Base-by-base conservation (phyloP, 306 rosid species). In the Acacia crassicarpa region DNA sequence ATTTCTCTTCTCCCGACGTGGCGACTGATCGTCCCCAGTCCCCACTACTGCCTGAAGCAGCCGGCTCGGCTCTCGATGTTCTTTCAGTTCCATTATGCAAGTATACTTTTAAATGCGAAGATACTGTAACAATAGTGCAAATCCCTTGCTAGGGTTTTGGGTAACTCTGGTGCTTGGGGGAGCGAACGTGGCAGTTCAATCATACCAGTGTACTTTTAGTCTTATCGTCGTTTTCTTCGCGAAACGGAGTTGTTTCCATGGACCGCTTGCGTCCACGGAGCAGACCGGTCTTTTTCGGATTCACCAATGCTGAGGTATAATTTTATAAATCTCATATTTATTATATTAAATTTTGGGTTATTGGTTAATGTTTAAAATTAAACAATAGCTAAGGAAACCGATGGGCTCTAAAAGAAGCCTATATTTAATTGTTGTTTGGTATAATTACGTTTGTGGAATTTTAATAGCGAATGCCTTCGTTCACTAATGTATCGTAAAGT, bases 231-330 rank as follows among this genome's bases (percentile, higher is more conserved):
- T 30, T 45, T 59, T 25, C 66, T 59, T 22, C 44, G 23, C 58
- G 22, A 16, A 11, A 41, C 45, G 44, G 40, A 9, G 65, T 45
- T 17, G 22, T 27, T 20, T 70, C 15, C 48, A 94, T 89, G 99
- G 98, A 90, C 84, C 96, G 96, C 27, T 92, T 95, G 84, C 99
- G 99, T 84, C 98, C 94, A n/a, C 88, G 97, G 20, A 85, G 62
- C 61, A 87, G 93, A 81, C 84, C 82, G 20, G 14, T 67, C 25
- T 92, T 92, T 82, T 77, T 88, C 43, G 99, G 99, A 59, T 95
- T 95, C 48, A 92, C 97, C 1, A 85, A 87, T 80, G 90, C 88
- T 0, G 98, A 93, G 98, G 99, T 95, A 82, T 59, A 8, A 25
- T 72, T 8, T 22, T 43, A 11, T 33, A 7, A 19, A 44, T 35